Base-by-base conservation (phyloP, 495 filamentous ascomycete species). In the Evansstolkia leycettana region DNA sequence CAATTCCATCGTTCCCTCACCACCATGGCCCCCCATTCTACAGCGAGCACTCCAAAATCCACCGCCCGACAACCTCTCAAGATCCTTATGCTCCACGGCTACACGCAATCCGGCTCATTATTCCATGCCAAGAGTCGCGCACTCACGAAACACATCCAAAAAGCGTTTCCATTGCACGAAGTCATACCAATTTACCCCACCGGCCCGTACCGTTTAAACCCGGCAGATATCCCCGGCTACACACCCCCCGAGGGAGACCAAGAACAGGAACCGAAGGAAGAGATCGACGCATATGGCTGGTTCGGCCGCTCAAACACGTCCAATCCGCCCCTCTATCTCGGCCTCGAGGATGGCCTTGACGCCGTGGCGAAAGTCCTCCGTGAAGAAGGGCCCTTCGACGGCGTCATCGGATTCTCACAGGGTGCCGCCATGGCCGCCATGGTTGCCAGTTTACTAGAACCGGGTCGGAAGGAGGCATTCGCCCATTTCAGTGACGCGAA, bases 51-150 rank as follows among this genome's bases (percentile, higher is more conserved):
- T 16, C 31, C 24, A 3, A 12, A 11, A 26, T 24, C 33, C 5
- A 28, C 33, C 7, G 7, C 15, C 19, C 7, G 33, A 5, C 39
- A 62, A 48, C 51, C 64, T 26, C 50, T 71, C 49, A 65, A 69
- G 62, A 55, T 76, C 59, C 46, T 78, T 59, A 55, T 76, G 67
- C 63, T 72, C 26, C 65, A 70, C 36, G 67, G 89, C 58, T 96
- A 81, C 75, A 94, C 89, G 1, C 90, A 96, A 69, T 88, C 85
- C 19, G 86, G 88, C 20, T 52, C 75, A 1, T 62, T 84, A 51
- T 96, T 95, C 75, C 78, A 75, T 60, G 72, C 80, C 57, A 96
- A 95, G 67, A 89, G 82, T 43, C 78, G 80, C 55, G 87, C 85
- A 15, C 69, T 95, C 11, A 69, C 82, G 48, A 95, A 94, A 57